Percentiles rank a stretch among this genome's conserved stretches.
Conservation (phyloP, 2,329 filamentous ascomycete genomes). For the Pyricularia sp. region DNA sequence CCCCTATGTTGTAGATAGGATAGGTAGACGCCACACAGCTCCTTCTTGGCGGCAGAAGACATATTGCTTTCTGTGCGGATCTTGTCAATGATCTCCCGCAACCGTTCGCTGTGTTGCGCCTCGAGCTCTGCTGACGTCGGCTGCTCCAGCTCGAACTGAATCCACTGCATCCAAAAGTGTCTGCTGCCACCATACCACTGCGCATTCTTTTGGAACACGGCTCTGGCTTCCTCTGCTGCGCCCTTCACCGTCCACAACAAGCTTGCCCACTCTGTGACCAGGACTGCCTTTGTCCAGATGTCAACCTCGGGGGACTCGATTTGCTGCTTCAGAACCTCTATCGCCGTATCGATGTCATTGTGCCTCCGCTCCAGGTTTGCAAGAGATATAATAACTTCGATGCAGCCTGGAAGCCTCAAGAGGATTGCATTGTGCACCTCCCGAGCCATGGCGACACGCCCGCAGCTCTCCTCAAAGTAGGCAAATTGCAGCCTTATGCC, state of each 20-base stretch:
- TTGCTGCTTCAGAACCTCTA: conserved; percentile 69
- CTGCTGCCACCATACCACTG: conserved; percentile 76
- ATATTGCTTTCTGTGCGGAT: conserved; percentile 63
- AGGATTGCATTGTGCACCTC: conserved; percentile 79
- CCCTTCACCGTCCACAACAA: conserved; percentile 82
- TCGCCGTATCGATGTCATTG: conserved; percentile 68
- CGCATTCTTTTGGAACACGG: conserved; percentile 69
- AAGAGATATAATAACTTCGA: conserved; percentile 79
- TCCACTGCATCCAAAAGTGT: conserved; percentile 80
- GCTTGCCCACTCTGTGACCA: conserved; percentile 79
- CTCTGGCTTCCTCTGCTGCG: conserved; percentile 64
- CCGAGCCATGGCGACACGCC: conserved; percentile 61
- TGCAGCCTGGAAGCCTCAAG: conserved; percentile 60
- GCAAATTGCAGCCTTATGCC: conserved; percentile 82
- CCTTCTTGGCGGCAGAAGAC: conserved; percentile 52
- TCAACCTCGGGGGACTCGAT: conserved; percentile 62
- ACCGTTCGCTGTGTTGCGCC: conserved; percentile 51
- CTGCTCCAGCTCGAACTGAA: conserved; percentile 80
- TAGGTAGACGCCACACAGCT: conserved; percentile 68
- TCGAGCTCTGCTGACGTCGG: conserved; percentile 55
- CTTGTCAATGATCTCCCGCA: conserved; percentile 68
- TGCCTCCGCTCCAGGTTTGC: conserved; percentile 79
- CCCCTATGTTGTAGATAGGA: conserved; percentile 73
- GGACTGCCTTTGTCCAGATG: conserved; percentile 68
- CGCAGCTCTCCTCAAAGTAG: conserved; percentile 82